Base-by-base conservation (phyloP, 176 grass and related monocot species). In the Lolium perenne region DNA sequence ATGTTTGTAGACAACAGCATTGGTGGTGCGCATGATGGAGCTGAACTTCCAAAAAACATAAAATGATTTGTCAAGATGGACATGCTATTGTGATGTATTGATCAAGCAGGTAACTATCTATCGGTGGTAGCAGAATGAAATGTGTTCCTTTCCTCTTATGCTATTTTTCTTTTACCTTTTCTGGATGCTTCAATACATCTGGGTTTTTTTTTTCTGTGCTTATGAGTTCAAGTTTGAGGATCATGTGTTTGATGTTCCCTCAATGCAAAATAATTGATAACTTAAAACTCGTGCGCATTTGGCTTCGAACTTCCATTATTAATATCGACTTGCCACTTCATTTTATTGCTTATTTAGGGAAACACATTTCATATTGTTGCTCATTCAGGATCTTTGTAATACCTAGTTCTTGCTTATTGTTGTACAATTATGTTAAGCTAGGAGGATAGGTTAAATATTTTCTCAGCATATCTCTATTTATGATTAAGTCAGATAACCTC, bases 261-360 rank as follows among this genome's bases (percentile, higher is more conserved):
- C 38, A 9, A 16, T 68, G 15, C 65, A 68, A 40, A 68, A 68
- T 18, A 68, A 17, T 9, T 68, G 65, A 68, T 40, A 4, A 68
- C 65, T 68, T 18, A 68, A 7, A 38, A 68, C 32, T 18, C 7
- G 4, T 68, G 15, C 8, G 2, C 65, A 68, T 38, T 68, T 40
- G 65, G 7, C 65, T 68, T 68, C 22, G 17, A 18, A 68, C 32
- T 68, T 38, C 22, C 32, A 15, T 29, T 68, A 68, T 68, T 68
- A 20, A 21, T 18, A 68, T 18, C 29, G 65, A 16, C 35, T 40
- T 68, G 65, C 65, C 65, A 40, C 18, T 40, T 68, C 2, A 40
- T 14, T 18, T 68, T 16, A 68, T 68, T 68, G 32, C 65, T 40
- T 67, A 40, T 67, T 67, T 67, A 38, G 64, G 32, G 64, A 67